phyloP scores from a whole-genome alignment of 441 rosid genomes.

The Viola pubescens region DNA sequence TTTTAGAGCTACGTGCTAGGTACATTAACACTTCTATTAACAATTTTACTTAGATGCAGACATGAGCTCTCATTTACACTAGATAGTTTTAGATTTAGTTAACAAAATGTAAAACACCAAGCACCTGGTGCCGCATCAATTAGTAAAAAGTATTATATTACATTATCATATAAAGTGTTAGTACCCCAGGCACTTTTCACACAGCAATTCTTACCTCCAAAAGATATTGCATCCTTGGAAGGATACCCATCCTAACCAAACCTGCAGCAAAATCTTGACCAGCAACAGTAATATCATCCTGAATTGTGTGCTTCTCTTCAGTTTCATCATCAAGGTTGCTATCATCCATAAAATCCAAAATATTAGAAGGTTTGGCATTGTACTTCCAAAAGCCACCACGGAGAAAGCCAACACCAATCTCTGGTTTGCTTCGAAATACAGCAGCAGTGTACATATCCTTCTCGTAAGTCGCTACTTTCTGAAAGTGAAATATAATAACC shows the following conservation, averaged over 20 bases:
- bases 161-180: too few relatives aligned
- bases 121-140: too few relatives aligned
- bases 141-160: too few relatives aligned
- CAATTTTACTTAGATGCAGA: too few relatives aligned
- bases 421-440: constrained; percentile 78
- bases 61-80: too few relatives aligned
- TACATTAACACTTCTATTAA: too few relatives aligned
- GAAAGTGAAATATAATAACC: constrained; percentile 19
- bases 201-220: constrained; percentile 51
- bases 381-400: constrained; percentile 91
- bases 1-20: too few relatives aligned
- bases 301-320: constrained; percentile 62
- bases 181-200: too few relatives aligned
- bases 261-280: constrained; percentile 95
- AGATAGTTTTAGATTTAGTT: too few relatives aligned
- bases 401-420: constrained; percentile 65
- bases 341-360: constrained; percentile 39
- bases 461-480: constrained; percentile 43
- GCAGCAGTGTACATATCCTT: constrained; percentile 56
- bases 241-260: constrained; percentile 82
- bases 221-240: constrained; percentile 60
- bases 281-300: constrained; percentile 74
- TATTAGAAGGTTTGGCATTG: constrained; percentile 73
- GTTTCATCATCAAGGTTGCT: constrained; percentile 36
- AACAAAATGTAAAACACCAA: too few relatives aligned